Evolutionary conservation across 1,284 basidiomycete genomes (phyloP), one percentile per base, ranked within the genome.

Genomic region (Ceratobasidium papillatum): DNA sequence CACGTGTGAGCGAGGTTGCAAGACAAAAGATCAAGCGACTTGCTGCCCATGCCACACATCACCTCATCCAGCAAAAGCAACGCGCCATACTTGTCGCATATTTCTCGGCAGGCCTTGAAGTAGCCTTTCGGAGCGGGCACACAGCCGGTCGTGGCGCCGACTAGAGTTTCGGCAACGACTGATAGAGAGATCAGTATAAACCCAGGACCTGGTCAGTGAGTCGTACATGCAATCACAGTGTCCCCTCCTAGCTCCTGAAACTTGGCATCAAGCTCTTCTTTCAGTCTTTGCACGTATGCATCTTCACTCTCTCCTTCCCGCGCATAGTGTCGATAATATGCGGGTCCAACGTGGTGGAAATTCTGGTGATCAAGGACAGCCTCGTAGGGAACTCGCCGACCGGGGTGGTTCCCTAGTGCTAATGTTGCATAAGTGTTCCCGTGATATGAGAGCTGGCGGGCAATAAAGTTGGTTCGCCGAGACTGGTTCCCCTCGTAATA

Each of bases 21-120:
- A 25, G 12, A 59, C 3, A 32, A 43, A 17, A 5, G 32, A 51
- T 3, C 45, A 19, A 22, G 19, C 25, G 43, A 83, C 90, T 83
- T 81, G 89, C 93, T 88, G 54, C 93, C 94, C 90, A 94, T 94
- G 38, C 94, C 94, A 79, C 90, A 90, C 94, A 92, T 92, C 76
- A 91, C 88, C 82, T 96, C 94, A 80, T 96, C 94, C 52, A 95
- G 86, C 58, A 94, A 92, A 80, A 95, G 90, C n/a, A 96, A 82
- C 0, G 91, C 92, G 4, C 92, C 94, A 77, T 95, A 91, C 80
- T 92, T 93, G 69, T 94, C 88, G 79, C 94, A 95, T n/a, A 96
- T 91, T 7, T 88, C 88, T 79, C 93, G 93, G 88, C 95, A 93
- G 3, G 91, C 92, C 36, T 88, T 88, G 79, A 94, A 91, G 79